Evolutionary conservation across 176 grass and related monocot species (phyloP), one percentile per base, ranked within the genome.

Genomic region (Zizania latifolia): DNA sequence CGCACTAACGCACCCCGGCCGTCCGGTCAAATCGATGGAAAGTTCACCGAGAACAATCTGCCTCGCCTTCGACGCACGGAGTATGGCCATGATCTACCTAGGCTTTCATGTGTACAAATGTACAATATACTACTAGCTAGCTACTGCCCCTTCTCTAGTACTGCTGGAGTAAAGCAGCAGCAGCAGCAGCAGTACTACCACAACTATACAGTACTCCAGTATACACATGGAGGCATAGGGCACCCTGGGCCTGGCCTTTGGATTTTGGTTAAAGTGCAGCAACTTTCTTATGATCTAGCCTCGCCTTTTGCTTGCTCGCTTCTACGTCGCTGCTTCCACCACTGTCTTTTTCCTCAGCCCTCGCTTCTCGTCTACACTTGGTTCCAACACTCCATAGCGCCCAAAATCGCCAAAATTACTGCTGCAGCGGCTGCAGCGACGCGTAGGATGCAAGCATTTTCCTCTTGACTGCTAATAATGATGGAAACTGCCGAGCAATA

Each of bases 281-380:
- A 36, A 22, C 63, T 81, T 86, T 77, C 84, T 65, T 77, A 65
- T 80, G 83, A 77, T 81, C 28, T 26, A 15, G 23, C 31, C 12
- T 8, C 2, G 24, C 44, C 27, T 57, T 69, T 73, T 8, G 38
- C 12, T 44, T 10, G 19, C 12, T 60, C 0, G 4, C 34, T 29
- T 8, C 15, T 10, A 16, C 9, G 6, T 21, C 73, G 45, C 8
- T n/a, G 27, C 2, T 19, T 27, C 31, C n/a, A 2, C 64, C 61
- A 2, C 64, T 45, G 61, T 66, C 75, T 38, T 65, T 62, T 65
- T 21, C 21, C 75, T 62, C 16, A 26, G 23, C n/a, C n/a, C n/a
- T n/a, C n/a, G n/a, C n/a, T n/a, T n/a, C n/a, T n/a, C n/a, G n/a
- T n/a, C n/a, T n/a, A n/a, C n/a, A n/a, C n/a, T n/a, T n/a, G n/a